phyloP scores from a whole-genome alignment of 164 flowering plant genomes.

The Cinnamomum chago region DNA sequence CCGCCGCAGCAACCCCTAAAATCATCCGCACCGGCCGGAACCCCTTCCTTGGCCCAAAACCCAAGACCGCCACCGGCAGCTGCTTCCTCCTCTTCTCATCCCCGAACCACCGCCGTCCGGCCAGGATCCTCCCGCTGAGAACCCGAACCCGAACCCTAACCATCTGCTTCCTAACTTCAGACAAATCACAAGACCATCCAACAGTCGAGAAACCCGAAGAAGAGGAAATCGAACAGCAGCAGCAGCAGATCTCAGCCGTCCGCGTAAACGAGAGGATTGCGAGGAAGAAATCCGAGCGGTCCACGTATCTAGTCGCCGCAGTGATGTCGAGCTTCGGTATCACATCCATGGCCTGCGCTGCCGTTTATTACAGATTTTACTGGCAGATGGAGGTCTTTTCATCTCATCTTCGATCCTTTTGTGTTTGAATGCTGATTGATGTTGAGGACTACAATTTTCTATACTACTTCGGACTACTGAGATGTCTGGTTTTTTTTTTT shows the following conservation, averaged over 20 bases:
- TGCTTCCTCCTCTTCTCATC: constrained; percentile 7
- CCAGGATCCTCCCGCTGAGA: neutral
- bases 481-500: neutral
- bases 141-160: constrained; percentile 22
- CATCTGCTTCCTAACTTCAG: constrained; percentile 47
- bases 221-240: neutral
- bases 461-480: neutral
- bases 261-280: constrained; percentile 46
- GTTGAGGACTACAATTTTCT: neutral
- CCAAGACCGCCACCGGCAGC: neutral
- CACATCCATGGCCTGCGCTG: constrained; percentile 71
- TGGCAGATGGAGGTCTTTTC: constrained; percentile 82
- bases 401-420: no score
- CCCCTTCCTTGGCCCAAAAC: constrained; percentile 20
- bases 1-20: constrained; percentile 27
- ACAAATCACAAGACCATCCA: constrained; percentile 20
- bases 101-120: neutral
- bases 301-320: constrained; percentile 76
- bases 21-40: constrained; percentile 15
- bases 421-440: neutral
- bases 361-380: constrained; percentile 77
- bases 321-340: constrained; percentile 80
- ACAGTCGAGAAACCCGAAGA: neutral
- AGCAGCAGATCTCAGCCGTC: constrained; percentile 12
- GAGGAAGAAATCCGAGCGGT: constrained; percentile 69